phyloP scores from a whole-genome alignment of 345 rosid genomes.

The Erucastrum elatum region DNA sequence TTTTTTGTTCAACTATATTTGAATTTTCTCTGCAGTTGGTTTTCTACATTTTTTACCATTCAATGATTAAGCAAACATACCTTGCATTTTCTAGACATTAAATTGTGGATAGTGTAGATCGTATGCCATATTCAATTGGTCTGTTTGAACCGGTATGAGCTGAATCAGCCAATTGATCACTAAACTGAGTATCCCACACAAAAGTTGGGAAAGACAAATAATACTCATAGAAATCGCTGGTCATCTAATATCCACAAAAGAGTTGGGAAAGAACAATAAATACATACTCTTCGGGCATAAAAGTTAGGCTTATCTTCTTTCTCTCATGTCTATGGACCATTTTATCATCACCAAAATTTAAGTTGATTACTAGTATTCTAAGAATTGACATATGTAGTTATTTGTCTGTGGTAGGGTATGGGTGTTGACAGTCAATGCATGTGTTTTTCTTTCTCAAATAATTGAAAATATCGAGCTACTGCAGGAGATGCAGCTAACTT shows the following conservation, averaged over 20 bases:
- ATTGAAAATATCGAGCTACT: background rate
- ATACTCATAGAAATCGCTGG: background rate
- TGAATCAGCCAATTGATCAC: background rate
- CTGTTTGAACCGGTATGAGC: background rate
- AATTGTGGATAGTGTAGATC: background rate
- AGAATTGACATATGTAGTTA: no score
- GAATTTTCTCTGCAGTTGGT: background rate
- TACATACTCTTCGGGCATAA: background rate
- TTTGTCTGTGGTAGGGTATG: background rate
- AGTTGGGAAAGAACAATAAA: background rate
- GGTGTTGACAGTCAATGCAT: background rate
- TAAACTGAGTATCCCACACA: background rate
- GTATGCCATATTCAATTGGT: background rate
- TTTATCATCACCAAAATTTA: background rate
- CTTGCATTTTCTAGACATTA: background rate
- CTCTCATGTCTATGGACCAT: background rate
- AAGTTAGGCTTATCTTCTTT: slow-evolving; percentile 11
- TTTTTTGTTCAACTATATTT: background rate
- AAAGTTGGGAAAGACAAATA: background rate
- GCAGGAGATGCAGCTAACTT: background rate
- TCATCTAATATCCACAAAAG: slow-evolving; percentile 13
- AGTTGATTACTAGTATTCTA: no score
- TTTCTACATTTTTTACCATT: background rate
- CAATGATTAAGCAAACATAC: background rate
- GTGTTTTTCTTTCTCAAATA: background rate